A percentile compares a stretch with the other conserved stretches of the same genome.
Evolutionary conservation across 2,329 filamentous ascomycete species (phyloP).

Genomic region (Monosporascus sp.): DNA sequence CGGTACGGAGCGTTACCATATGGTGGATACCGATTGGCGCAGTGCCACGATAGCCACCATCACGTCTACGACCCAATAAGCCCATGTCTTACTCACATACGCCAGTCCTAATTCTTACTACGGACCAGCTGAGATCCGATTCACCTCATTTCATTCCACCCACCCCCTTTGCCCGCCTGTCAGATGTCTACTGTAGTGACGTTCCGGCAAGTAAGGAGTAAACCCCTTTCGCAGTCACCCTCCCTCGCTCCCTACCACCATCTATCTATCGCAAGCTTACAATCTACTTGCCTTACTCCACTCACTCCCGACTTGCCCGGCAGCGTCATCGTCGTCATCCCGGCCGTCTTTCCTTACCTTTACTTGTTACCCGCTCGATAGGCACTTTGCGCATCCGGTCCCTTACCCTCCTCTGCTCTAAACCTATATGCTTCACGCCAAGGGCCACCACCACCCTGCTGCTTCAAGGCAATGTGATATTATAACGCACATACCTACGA

Average conservation of each 20-base stretch:
- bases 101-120: background rate
- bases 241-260: background rate
- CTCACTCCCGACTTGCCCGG: background rate
- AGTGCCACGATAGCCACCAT: background rate
- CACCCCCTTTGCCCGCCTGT: background rate
- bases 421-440: background rate
- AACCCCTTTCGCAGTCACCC: background rate
- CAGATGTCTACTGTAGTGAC: background rate
- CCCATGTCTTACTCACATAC: background rate
- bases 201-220: background rate
- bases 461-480: background rate
- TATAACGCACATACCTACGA: background rate
- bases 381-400: background rate
- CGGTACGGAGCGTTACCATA: background rate
- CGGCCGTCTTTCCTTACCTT: background rate
- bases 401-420: background rate
- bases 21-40: background rate
- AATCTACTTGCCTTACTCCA: background rate
- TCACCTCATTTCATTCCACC: background rate
- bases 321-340: background rate
- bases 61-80: background rate
- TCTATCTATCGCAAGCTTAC: background rate
- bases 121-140: background rate
- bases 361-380: background rate
- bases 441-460: background rate